Evolutionary conservation across 2,329 filamentous ascomycete genomes (phyloP).

Genomic region (Teratosphaeria zuluensis): DNA sequence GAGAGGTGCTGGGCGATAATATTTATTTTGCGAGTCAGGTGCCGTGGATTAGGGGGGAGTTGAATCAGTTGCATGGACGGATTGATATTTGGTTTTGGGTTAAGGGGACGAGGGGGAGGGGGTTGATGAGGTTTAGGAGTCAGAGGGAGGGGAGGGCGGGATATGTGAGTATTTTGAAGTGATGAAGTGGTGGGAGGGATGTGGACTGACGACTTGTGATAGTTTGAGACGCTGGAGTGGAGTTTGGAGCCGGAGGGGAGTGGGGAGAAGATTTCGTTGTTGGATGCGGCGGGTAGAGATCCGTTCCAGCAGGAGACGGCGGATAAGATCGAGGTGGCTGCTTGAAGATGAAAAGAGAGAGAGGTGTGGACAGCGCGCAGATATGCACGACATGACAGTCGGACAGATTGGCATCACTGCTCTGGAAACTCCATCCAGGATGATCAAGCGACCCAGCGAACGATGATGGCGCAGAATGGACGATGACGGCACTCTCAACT

Average conservation of each 20-base stretch:
- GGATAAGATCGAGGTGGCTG: neutral
- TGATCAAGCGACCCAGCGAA: too few species aligned
- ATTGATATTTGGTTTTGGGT: constrained; percentile 86
- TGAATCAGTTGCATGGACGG: constrained; percentile 86
- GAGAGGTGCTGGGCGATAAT: constrained; percentile 68
- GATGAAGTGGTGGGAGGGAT: neutral
- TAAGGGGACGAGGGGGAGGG: constrained; percentile 62
- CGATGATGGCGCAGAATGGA: too few species aligned
- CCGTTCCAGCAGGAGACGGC: constrained; percentile 45
- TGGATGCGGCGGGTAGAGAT: constrained; percentile 54
- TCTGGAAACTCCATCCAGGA: too few species aligned
- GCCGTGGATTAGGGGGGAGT: constrained; percentile 49
- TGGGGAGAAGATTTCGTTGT: constrained; percentile 61
- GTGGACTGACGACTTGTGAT: constrained; percentile 6
- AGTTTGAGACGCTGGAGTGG: constrained; percentile 89
- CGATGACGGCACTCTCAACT: too few species aligned
- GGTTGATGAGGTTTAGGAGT: constrained; percentile 72
- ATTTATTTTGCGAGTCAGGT: constrained; percentile 41
- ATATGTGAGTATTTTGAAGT: constrained; percentile 34
- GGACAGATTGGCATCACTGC: too few species aligned
- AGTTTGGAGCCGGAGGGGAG: constrained; percentile 58
- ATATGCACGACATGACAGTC: too few species aligned
- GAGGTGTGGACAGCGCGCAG: too few species aligned
- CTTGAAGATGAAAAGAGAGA: neutral
- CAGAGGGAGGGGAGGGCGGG: constrained; percentile 56